Conservation (phyloP, 176 grass and related monocot species). For the Hordeum marinum region DNA sequence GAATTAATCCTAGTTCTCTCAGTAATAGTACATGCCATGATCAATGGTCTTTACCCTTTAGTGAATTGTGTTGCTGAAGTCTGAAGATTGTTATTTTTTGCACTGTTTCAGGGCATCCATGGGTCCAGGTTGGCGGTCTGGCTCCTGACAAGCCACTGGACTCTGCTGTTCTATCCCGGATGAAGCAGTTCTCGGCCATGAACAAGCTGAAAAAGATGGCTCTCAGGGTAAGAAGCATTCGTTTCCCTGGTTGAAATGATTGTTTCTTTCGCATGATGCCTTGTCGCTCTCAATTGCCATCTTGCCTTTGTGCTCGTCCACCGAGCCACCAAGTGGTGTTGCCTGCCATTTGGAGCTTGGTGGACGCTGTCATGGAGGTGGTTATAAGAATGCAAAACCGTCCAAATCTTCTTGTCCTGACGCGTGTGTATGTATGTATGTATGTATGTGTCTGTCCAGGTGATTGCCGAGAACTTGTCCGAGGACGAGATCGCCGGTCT, state of each 20-base stretch:
- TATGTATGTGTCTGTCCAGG: slow-evolving; percentile 24
- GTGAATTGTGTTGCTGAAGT: background rate
- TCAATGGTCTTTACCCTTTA: background rate
- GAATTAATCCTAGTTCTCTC: background rate
- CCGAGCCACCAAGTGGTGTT: background rate
- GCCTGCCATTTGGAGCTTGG: background rate
- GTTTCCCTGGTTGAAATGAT: background rate
- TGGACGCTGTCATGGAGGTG: background rate
- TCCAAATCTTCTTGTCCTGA: background rate
- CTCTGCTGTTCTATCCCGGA: slow-evolving; percentile 80
- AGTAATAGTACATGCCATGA: background rate
- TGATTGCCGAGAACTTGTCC: slow-evolving; percentile 72
- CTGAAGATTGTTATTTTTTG: background rate
- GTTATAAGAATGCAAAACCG: background rate
- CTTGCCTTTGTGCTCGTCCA: background rate
- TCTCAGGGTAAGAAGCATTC: slow-evolving; percentile 40
- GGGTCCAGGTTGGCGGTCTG: slow-evolving; percentile 77
- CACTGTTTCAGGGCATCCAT: slow-evolving; percentile 71
- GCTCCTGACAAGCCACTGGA: slow-evolving; percentile 85
- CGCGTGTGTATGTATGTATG: background rate
- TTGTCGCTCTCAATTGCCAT: background rate
- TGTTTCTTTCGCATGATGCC: background rate
- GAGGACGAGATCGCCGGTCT: slow-evolving; percentile 85
- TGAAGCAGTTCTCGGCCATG: slow-evolving; percentile 93
- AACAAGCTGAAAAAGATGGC: slow-evolving; percentile 96